Base-by-base conservation (phyloP, 169 alveolate genomes). In the Eimeria acervulina region DNA sequence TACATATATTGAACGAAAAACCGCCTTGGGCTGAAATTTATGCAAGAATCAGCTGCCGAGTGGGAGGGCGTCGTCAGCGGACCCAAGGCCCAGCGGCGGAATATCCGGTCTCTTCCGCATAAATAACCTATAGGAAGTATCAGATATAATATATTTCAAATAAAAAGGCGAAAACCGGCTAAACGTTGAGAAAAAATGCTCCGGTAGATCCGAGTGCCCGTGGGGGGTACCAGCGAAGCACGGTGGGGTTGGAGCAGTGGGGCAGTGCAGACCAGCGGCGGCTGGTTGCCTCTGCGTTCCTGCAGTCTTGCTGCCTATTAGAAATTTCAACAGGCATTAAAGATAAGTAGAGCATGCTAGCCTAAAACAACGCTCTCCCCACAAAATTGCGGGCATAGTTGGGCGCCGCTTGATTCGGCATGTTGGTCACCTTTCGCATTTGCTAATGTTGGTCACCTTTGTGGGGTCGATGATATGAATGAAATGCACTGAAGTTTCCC, bases 21-120 rank as follows among this genome's bases (percentile, higher is more conserved):
- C 40, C 55, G 93, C 42, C 33, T 36, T 85, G 80, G 13, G 78
- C 93, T 17, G 93, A 15, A 31, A 31, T 23, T 55, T 85, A 55
- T 33, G 42, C 36, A 68, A 36, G 74, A 55, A 85, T 33, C 44
- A 38, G 36, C 55, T 21, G 44, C 93, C 52, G 72, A 38, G 72
- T 59, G 52, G 93, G 93, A 36, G 93, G 93, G 93, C 55, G 93
- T 85, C 93, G 93, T 38, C 93, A 85, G 93, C 93, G 93, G 78
- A 47, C 91, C 59, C 74, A 28, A 51, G 66, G 80, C 80, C 42
- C 40, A 33, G 93, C 80, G n/a, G 93, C 78, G 59, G 66, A 31
- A 55, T 36, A 52, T 85, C 93, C 78, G 93, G 55, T 33, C 78
- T 51, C 93, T 36, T 51, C 80, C 59, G 23, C 10, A 31, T 21